These are phyloP conservation scores for Tuber brumale DNA, from an alignment of 495 filamentous ascomycete genomes.

Conservation along the genomic window DNA sequence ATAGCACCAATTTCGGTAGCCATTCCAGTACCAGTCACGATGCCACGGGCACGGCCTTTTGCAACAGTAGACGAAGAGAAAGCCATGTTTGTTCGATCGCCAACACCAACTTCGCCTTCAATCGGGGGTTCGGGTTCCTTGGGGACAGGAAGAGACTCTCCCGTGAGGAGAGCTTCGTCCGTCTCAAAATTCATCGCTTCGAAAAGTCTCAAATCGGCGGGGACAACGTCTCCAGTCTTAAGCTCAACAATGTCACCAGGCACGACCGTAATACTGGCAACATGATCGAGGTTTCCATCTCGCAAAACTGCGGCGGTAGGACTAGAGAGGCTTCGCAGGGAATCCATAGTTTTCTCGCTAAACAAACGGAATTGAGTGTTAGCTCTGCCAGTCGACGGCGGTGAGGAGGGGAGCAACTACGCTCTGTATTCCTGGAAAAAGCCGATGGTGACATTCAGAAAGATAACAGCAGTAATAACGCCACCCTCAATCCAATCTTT, in stretches of 20 bases:
- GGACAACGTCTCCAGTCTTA: conserved; percentile 78
- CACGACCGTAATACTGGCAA: conserved; percentile 67
- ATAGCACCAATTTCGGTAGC: conserved; percentile 79
- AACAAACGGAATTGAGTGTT: neutral
- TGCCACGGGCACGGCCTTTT: conserved; percentile 61
- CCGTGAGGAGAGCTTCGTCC: conserved; percentile 65
- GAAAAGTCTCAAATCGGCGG: conserved; percentile 66
- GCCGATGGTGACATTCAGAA: conserved; percentile 69
- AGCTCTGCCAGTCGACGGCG: neutral
- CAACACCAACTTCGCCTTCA: conserved; percentile 54
- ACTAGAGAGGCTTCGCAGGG: conserved; percentile 66
- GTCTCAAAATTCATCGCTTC: conserved; percentile 72
- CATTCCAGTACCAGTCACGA: conserved; percentile 70
- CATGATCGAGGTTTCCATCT: conserved; percentile 57
- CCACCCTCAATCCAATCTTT: conserved; percentile 76
- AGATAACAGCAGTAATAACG: conserved; percentile 72
- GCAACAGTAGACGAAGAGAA: conserved; percentile 62
- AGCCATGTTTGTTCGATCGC: conserved; percentile 62
- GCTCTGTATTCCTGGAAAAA: conserved; percentile 81
- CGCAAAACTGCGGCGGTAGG: conserved; percentile 72
- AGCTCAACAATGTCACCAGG: conserved; percentile 76
- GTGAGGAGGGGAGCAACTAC: conserved; percentile 17
- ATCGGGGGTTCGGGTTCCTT: conserved; percentile 47
- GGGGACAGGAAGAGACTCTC: conserved; percentile 60
- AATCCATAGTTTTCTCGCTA: conserved; percentile 74